Evolutionary conservation across 2,329 filamentous ascomycete genomes (phyloP).

Genomic region (Corniculantispora saksenae): DNA sequence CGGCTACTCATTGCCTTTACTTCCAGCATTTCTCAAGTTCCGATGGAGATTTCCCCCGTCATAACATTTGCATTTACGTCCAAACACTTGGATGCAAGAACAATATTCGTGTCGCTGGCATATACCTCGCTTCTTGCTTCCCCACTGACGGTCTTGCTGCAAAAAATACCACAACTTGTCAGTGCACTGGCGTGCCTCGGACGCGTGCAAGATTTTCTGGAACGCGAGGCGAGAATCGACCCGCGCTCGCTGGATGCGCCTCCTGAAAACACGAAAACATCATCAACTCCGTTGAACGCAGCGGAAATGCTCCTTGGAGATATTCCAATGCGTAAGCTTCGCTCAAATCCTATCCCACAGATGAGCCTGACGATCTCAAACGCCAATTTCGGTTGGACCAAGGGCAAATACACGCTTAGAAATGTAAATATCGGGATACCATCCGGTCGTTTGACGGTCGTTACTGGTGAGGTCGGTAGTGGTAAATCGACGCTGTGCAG

Average conservation of each 20-base stretch:
- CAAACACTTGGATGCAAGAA: slow-evolving; percentile 19
- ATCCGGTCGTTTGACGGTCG: slow-evolving; percentile 33
- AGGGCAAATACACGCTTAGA: slow-evolving; percentile 29
- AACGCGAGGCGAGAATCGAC: not conserved
- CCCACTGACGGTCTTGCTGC: slow-evolving; percentile 29
- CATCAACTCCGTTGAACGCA: no score
- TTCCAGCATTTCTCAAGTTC: slow-evolving; percentile 29
- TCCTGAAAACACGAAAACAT: no score
- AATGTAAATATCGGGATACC: slow-evolving; percentile 36
- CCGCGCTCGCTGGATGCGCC: no score
- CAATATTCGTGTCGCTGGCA: slow-evolving; percentile 28
- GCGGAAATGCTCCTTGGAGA: not conserved
- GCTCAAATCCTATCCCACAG: not conserved
- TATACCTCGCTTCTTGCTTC: slow-evolving; percentile 30
- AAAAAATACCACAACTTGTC: slow-evolving; percentile 14
- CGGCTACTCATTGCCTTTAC: slow-evolving; percentile 18
- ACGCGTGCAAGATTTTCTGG: slow-evolving; percentile 4
- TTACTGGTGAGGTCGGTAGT: slow-evolving; percentile 26
- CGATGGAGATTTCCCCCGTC: slow-evolving; percentile 36
- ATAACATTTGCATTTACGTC: slow-evolving; percentile 35
- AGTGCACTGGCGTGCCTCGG: not conserved
- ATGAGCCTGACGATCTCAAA: not conserved
- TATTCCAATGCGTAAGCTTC: not conserved
- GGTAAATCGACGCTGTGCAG: slow-evolving; percentile 45
- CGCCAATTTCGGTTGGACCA: slow-evolving; percentile 35